Evolutionary conservation across 2,329 filamentous ascomycete species (phyloP).

Genomic region (Stagonosporopsis vannaccii): DNA sequence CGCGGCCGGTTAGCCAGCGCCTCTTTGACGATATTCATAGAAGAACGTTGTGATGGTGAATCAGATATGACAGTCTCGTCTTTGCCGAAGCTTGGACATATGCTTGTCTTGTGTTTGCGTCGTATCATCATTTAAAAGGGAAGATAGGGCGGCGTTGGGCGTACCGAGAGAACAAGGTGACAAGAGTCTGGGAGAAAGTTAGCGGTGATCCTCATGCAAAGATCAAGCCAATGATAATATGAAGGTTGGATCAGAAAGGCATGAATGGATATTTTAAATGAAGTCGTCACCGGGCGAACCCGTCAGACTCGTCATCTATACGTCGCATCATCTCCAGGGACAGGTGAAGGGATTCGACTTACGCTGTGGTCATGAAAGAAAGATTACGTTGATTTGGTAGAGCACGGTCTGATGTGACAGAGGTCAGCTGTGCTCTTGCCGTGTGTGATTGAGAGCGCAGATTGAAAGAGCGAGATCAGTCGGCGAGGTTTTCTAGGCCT

Average conservation of each 20-base stretch:
- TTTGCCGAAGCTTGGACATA: conserved; percentile 83
- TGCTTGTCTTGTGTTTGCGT: conserved; percentile 89
- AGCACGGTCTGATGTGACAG: not conserved
- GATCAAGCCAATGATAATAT: conserved; percentile 2
- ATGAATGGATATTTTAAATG: conserved; percentile 74
- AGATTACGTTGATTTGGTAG: not conserved
- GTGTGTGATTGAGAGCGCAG: not conserved
- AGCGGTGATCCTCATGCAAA: conserved; percentile 12
- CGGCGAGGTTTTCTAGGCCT: conserved; percentile 99
- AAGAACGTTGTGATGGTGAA: conserved; percentile 29
- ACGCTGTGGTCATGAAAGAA: conserved; percentile 4
- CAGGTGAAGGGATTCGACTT: conserved; percentile 24
- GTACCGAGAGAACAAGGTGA: conserved; percentile 29
- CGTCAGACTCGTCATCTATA: conserved; percentile 80
- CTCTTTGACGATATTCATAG: not conserved
- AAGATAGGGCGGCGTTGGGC: conserved; percentile 12
- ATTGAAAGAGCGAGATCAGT: conserved; percentile 68
- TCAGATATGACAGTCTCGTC: conserved; percentile 55
- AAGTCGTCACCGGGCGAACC: conserved; percentile 71
- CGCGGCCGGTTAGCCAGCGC: conserved; percentile 35
- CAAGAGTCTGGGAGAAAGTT: conserved; percentile 9
- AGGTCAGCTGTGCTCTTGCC: conserved; percentile 18
- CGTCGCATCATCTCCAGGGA: conserved; percentile 55
- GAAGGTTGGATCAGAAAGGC: conserved; percentile 51
- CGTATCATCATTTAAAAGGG: conserved; percentile 73